These are phyloP conservation scores for Gardenia jasminoides DNA, from an alignment of 257 asterid genomes.

Conservation along the genomic window DNA sequence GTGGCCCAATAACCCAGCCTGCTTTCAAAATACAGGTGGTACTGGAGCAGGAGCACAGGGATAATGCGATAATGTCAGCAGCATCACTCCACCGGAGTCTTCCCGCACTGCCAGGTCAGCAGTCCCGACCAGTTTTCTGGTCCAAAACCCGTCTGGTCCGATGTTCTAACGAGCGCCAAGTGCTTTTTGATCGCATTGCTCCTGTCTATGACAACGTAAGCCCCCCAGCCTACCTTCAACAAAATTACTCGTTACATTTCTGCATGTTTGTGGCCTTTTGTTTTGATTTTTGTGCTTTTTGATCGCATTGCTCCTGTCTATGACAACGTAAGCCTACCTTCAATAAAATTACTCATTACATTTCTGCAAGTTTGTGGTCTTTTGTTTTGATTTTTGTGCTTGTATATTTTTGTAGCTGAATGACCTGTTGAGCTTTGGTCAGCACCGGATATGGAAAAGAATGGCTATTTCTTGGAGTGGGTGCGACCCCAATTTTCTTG, in stretches of 20 bases:
- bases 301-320: conserved; percentile 84
- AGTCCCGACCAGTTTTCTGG: background rate
- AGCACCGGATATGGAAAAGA: conserved; percentile 85
- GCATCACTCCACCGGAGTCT: conserved; percentile 1
- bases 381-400: background rate
- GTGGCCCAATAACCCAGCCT: too few relatives aligned
- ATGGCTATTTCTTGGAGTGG: conserved; percentile 91
- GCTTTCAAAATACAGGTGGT: too few relatives aligned
- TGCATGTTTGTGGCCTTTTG: background rate
- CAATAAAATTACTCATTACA: background rate
- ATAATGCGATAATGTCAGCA: background rate
- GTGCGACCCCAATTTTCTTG: conserved; percentile 27
- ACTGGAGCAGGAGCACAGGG: background rate
- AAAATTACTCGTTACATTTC: background rate
- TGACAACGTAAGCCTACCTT: conserved; percentile 51
- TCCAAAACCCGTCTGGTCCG: conserved; percentile 14
- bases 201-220: conserved; percentile 84
- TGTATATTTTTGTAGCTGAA: conserved; percentile 48
- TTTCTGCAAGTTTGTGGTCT: background rate
- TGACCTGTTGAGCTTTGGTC: conserved; percentile 68
- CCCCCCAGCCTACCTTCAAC: background rate
- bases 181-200: conserved; percentile 73
- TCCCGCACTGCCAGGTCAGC: background rate
- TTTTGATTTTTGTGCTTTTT: conserved; percentile 39
- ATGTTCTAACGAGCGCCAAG: conserved; percentile 65